Base-by-base conservation (phyloP, 78 protist species). In the Tieghemostelium lacteum region DNA sequence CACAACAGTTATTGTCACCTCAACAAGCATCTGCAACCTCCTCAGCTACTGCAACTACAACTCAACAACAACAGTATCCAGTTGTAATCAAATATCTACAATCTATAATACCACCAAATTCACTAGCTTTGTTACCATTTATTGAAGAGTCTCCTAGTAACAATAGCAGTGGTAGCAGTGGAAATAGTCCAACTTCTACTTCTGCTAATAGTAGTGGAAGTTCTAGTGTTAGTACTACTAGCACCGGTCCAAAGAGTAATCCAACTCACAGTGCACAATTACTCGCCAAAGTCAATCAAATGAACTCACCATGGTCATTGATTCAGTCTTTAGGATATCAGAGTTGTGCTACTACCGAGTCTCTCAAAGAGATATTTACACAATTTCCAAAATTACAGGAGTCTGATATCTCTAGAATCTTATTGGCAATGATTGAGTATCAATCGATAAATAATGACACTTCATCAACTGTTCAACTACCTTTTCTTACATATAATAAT, bases 341-440 rank as follows among this genome's bases (percentile, higher is more conserved):
- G 3, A 28, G 50, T 36, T 69, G 57, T 16, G 37, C 88, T 6
- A 63, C 93, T 3, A 39, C 75, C 16, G 55, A 76, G 19, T 50
- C 73, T 19, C 52, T 88, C 16, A 69, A 77, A 62, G 93, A 91
- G 37, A 50, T 83, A 24, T 37, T 91, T 22, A 60, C 39, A 36
- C 94, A 85, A 57, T 91, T 76, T 17, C 92, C 75, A 22, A 42
- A 60, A 24, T 20, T 91, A 24, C 8, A 63, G 3, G 94, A 91
- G 22, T 39, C 64, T 0, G 89, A 91, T 22, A 24, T 91, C 19
- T 87, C 94, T 19, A 73, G 64, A 40, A 42, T 54, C 22, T 22
- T 91, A 36, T 45, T 77, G 29, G 55, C 74, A 67, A 78, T 91
- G 89, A 89, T 89, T 2, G 85, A 86, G 29, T 37, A 20, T 4